Base-by-base conservation (phyloP, 768 basidiomycete genomes). In the Austroboletus festivus region DNA sequence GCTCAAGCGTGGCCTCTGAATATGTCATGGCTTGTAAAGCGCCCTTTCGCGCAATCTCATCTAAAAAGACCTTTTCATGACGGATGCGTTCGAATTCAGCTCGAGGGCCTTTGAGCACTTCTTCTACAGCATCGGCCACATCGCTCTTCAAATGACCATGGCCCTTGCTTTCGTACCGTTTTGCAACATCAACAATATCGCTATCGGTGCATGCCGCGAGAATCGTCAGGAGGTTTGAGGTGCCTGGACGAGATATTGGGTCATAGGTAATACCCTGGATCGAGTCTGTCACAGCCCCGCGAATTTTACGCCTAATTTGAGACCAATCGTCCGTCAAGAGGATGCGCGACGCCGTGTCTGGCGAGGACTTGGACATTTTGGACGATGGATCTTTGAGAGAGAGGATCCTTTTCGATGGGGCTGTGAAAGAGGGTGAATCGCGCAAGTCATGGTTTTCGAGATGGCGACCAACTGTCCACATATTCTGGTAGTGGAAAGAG, bases 331-430 rank as follows among this genome's bases (percentile, higher is more conserved):
- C 94, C 21, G 88, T 94, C 33, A 98, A 75, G 47, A 91, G 77
- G 61, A 97, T 92, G 21, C 93, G 86, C 0, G 93, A 94, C 15
- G 80, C 68, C 1, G 80, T 50, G 62, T 90, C 83, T 0, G 84
- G 85, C 0, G 91, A 78, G 0, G 94, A 97, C 67, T 97, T 97
- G 30, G 94, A 96, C 93, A 98, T 98, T 65, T 97, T 98, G 4
- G 84, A 78, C 0, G 75, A 72, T 1, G 93, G 89, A 62, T 93
- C 88, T 48, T 82, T 83, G 16, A 98, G 82, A 2, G 93, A 94
- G 21, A 95, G 79, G 16, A 97, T 76, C 7, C 93, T 82, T 62
- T 81, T 84, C 9, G 88, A 83, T 0, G 85, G 78, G 1, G 91
- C 93, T 97, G 44, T 20, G 7, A 12, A 12, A 12, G 12, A 28